Base-by-base conservation (phyloP, 768 basidiomycete genomes). In the Lepiota brunneoincarnata region DNA sequence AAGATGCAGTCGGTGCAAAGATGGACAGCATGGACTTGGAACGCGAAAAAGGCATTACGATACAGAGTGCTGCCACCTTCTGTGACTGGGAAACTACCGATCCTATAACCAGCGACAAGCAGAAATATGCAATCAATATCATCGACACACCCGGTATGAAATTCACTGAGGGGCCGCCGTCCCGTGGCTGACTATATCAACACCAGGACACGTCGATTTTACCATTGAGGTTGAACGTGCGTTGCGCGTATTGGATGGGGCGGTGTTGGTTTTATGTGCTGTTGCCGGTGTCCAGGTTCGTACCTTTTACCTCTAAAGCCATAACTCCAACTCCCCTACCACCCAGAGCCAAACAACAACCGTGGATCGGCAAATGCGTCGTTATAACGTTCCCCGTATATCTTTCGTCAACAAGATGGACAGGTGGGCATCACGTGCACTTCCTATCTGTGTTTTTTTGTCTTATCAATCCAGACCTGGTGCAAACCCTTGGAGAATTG, bases 1-100 rank as follows among this genome's bases (percentile, higher is more conserved):
- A 90, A 50, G 97, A 99, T 69, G 86, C 87, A 24, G 94, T 98
- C 17, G 97, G 97, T 49, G 97, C 97, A 6, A 99, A 99, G 77
- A 99, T 99, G 97, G 97, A 99, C 70, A 92, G 89, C 61, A 99
- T 99, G 97, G 97, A 99, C 58, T 77, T 99, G 3, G 97, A 99
- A 69, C 80, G 96, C 43, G 97, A 98, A 72, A 98, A 99, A 74
- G 97, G 97, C 36, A 99, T 99, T 63, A 99, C 97, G 31, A 99
- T 99, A 58, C 97, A 99, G 71, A 94, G 91, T 63, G 97, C 97
- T 3, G 97, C 97, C 1, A 98, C 97, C 0, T 99, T 95, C 71
- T 96, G 93, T 61, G 96, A 98, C 67, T 99, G 97, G 97, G 80
- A 89, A 52, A 81, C 90, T 0, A 79, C 74, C 2, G 75, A 85